Percentiles rank a stretch among this genome's conserved stretches.
These are phyloP conservation scores for Alnus rubra DNA, from an alignment of 306 rosid genomes.

Conservation along the genomic window DNA sequence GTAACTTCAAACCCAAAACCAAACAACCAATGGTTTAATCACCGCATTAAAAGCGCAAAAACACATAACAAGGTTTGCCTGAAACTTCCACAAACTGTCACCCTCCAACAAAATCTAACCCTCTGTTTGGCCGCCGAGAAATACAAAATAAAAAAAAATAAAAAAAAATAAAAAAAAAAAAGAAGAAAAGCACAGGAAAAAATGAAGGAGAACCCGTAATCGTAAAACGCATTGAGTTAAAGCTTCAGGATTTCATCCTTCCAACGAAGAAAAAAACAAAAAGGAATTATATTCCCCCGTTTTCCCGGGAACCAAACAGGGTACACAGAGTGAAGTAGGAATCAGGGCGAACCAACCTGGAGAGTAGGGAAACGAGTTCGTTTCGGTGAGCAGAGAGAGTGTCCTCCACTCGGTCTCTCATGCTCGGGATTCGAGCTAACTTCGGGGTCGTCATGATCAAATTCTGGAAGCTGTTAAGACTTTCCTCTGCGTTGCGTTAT, in stretches of 20 bases:
- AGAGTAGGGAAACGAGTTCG: conserved; percentile 80
- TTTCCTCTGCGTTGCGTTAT: not conserved
- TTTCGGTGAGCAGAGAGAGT: conserved; percentile 85
- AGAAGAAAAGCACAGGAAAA: not conserved
- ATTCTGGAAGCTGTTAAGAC: not conserved
- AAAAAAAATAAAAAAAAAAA: not conserved
- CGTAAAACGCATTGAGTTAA: not conserved
- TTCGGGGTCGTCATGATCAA: conserved; percentile 51
- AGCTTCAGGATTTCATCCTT: not conserved
- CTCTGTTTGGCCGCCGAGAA: not conserved
- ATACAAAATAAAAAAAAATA: not conserved
- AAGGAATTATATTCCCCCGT: not conserved
- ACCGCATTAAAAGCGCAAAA: not conserved
- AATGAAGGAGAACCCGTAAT: not conserved
- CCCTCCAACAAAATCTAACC: not conserved
- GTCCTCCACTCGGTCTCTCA: conserved; percentile 79
- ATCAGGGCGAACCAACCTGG: conserved; percentile 50
- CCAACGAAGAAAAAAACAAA: not conserved
- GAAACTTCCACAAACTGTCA: not conserved
- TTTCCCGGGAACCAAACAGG: conserved; percentile 5
- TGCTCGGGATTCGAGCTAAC: conserved; percentile 61
- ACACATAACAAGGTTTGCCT: not conserved
- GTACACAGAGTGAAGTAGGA: not conserved
- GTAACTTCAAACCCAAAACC: conserved; percentile 47
- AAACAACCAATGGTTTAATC: conserved; percentile 5